Base-by-base conservation (phyloP, 139 green algal species). In the Chlorella sp. region DNA sequence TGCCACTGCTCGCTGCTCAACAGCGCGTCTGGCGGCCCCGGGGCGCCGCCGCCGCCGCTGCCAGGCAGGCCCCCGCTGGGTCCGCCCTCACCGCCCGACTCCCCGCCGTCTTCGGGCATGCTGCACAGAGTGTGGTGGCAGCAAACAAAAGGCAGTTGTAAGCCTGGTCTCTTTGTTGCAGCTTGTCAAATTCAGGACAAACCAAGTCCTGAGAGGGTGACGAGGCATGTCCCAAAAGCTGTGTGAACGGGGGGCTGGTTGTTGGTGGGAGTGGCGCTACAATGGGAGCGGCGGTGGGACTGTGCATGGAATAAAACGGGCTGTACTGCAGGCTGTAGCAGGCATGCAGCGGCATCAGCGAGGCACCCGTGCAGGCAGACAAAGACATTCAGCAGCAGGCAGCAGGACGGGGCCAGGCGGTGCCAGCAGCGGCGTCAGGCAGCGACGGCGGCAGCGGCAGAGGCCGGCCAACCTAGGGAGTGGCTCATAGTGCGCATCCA, bases 1-100 rank as follows among this genome's bases (percentile, higher is more conserved):
- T 97, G 94, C 53, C 86, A 86, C 42, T 79, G 28, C 48, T 92
- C 90, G 77, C 61, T 87, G 76, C 76, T n/a, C 73, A 89, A 69
- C 69, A 79, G 28, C 36, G 57, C 66, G 22, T 68, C 71, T 9
- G 57, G 71, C 30, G 42, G 30, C 2, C 61, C 26, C 21, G 60
- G 53, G 57, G 81, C 53, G 39, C 61, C 61, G 40, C 64, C 68
- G 16, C 60, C 48, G 48, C 48, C 36, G 36, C 83, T 21, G 64
- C 61, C 48, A 34, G 57, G 48, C 9, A 57, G 9, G 48, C 9
- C 48, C 48, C 48, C 48, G 9, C 9, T 57, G 48, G 48, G 48
- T 5, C 60, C 37, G 64, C 37, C 64, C 83, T 80, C 81, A 32
- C 9, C 42, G 0, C 61, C 75, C 22, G 1, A 40, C 34, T 75